These are phyloP conservation scores for Auriculariales sp. DNA, from an alignment of 768 basidiomycete species.

Conservation along the genomic window DNA sequence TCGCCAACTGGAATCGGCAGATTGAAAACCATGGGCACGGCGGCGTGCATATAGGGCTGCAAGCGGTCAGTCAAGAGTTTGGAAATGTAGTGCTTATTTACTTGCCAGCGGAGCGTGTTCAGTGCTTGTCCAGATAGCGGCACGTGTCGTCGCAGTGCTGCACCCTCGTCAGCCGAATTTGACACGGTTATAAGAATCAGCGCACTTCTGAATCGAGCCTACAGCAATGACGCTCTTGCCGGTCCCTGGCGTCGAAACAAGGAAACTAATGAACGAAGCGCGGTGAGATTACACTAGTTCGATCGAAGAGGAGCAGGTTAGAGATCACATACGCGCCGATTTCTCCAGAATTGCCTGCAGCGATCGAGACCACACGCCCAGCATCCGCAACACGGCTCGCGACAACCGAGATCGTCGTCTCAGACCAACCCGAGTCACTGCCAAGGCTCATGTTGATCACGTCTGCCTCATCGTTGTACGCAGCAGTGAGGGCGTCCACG, in stretches of 20 bases:
- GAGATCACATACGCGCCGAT: too few species aligned
- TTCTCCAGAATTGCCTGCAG: conserved; percentile 32
- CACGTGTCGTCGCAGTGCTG: too few species aligned
- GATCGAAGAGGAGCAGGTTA: too few species aligned
- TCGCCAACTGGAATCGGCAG: neutral
- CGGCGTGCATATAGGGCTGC: neutral
- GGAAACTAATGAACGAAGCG: conserved; percentile 50
- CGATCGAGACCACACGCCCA: conserved; percentile 48
- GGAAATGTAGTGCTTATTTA: too few species aligned
- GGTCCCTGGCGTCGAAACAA: conserved; percentile 35
- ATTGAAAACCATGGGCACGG: too few species aligned
- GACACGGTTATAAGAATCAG: neutral
- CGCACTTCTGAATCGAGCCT: conserved; percentile 25
- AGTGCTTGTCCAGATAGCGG: too few species aligned
- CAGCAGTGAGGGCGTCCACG: conserved; percentile 36
- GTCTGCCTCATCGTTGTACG: conserved; percentile 37
- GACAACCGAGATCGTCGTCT: conserved; percentile 35
- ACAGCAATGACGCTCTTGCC: conserved; percentile 41
- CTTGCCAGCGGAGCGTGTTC: too few species aligned
- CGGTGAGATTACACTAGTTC: conserved; percentile 31
- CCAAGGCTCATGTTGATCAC: conserved; percentile 57
- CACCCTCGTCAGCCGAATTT: conserved; percentile 11
- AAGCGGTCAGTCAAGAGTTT: too few species aligned
- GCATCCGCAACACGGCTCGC: conserved; percentile 40
- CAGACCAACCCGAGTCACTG: conserved; percentile 49